Evolutionary conservation across 176 grass and related monocot species (phyloP).

Genomic region (Carex parvula): DNA sequence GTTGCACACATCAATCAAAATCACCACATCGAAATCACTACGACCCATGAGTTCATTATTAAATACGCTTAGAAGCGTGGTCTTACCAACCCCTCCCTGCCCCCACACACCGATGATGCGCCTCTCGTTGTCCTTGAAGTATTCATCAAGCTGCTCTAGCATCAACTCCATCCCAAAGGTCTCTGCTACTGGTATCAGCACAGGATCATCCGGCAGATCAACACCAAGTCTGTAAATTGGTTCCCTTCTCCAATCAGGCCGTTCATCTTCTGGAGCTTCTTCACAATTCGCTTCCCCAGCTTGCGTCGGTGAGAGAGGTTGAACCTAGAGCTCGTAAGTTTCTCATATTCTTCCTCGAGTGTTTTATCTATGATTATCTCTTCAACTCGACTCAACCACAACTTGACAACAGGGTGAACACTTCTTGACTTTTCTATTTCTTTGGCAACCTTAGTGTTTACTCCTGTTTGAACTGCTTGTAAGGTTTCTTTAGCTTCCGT

Average conservation of each 20-base stretch:
- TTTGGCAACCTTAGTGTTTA: not conserved
- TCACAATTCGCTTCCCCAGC: slow-evolving; percentile 30
- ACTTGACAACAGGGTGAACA: slow-evolving; percentile 37
- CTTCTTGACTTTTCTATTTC: slow-evolving; percentile 34
- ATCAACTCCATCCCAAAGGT: slow-evolving; percentile 57
- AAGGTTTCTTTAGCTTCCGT: slow-evolving; percentile 10
- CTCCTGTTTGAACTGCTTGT: not conserved
- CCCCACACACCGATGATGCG: slow-evolving; percentile 63
- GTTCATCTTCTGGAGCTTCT: slow-evolving; percentile 30
- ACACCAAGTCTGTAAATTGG: slow-evolving; percentile 22
- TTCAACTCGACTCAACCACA: slow-evolving; percentile 43
- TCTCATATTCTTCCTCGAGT: slow-evolving; percentile 30
- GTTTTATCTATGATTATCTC: slow-evolving; percentile 10
- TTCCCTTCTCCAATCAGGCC: slow-evolving; percentile 27
- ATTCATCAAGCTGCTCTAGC: slow-evolving; percentile 26
- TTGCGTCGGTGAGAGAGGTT: slow-evolving; percentile 26
- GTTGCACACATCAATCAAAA: slow-evolving; percentile 66
- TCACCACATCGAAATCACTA: slow-evolving; percentile 37
- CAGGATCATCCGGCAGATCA: slow-evolving; percentile 6
- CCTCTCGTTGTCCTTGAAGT: slow-evolving; percentile 36
- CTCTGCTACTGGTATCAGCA: slow-evolving; percentile 10
- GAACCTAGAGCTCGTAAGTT: not conserved
- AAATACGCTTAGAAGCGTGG: slow-evolving; percentile 51
- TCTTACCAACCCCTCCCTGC: slow-evolving; percentile 69
- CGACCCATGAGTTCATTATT: slow-evolving; percentile 52